A percentile compares a stretch with the other conserved stretches of the same genome.
Conservation (phyloP, 129 eudicot genomes). For the Chrysanthemum lavandulifolium region DNA sequence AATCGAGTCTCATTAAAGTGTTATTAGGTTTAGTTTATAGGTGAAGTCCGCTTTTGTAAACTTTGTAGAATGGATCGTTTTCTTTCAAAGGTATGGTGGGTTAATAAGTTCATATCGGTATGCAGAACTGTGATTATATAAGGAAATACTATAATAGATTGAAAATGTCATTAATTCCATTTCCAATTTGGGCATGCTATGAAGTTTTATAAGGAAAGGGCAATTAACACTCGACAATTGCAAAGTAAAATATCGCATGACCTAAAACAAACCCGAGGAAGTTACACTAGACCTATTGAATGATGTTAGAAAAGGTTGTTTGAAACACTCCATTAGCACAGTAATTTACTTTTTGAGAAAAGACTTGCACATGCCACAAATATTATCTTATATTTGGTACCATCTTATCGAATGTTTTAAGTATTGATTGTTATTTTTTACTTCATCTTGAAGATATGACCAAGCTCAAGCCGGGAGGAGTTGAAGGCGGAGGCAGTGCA, state of each 20-base stretch:
- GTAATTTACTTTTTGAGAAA: not conserved
- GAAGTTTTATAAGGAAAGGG: conserved; percentile 13
- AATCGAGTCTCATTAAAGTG: not conserved
- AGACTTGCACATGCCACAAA: not conserved
- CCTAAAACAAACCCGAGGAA: not conserved
- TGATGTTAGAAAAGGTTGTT: not conserved
- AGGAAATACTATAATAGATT: too few species aligned
- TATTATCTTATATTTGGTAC: not conserved
- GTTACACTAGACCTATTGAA: not conserved
- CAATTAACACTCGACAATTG: not conserved
- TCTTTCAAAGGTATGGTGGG: conserved; percentile 20
- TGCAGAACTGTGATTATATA: conserved; percentile 12
- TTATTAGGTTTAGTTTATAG: not conserved
- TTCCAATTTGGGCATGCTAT: not conserved
- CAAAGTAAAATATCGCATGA: not conserved
- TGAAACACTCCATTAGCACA: not conserved
- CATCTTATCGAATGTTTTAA: not conserved
- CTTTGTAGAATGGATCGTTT: conserved; percentile 2
- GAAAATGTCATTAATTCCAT: not conserved
- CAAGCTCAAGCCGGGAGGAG: conserved; percentile 68
- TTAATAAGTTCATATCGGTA: not conserved
- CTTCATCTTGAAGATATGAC: conserved; percentile 57
- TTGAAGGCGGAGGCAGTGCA: conserved; percentile 46
- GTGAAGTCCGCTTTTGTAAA: conserved; percentile 16
- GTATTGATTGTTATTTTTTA: not conserved